Evolutionary conservation across 179 eudicot genomes (phyloP).

Genomic region (Beta macrorhiza): DNA sequence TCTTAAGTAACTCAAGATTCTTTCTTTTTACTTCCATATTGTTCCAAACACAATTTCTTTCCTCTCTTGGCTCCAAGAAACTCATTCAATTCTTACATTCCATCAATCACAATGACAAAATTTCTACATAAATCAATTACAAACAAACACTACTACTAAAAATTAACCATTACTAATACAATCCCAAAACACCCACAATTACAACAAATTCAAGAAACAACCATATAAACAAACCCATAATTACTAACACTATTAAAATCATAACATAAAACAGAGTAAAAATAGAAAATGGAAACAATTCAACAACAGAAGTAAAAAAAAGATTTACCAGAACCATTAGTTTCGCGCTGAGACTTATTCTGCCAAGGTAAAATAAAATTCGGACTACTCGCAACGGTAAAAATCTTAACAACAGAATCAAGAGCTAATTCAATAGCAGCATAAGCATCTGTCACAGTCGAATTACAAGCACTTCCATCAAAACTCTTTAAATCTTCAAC

Average conservation of each 20-base stretch:
- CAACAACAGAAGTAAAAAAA: neutral
- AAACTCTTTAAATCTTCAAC: too few relatives aligned
- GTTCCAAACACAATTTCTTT: too few relatives aligned
- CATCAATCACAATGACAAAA: neutral
- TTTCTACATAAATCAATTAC: neutral
- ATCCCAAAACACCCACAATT: neutral
- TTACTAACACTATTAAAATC: neutral
- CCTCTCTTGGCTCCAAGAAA: too few relatives aligned
- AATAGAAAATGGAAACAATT: neutral
- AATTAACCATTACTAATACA: neutral
- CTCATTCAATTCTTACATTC: too few relatives aligned
- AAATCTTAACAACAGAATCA: conserved; percentile 63
- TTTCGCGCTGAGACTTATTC: conserved; percentile 86
- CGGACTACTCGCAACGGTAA: conserved; percentile 84
- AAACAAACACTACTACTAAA: neutral
- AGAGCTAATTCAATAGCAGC: conserved; percentile 16
- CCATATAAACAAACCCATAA: neutral
- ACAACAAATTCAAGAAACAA: neutral
- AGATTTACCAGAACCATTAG: conserved; percentile 29
- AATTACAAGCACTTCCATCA: neutral
- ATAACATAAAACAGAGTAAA: neutral
- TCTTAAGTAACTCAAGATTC: too few relatives aligned
- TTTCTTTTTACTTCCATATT: neutral
- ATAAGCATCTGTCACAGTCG: neutral
- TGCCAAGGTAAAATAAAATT: conserved; percentile 91